Percentiles rank a stretch among this genome's conserved stretches.
phyloP scores from a whole-genome alignment of 352 stramenopile genomes.

The Albugo laibachii region DNA sequence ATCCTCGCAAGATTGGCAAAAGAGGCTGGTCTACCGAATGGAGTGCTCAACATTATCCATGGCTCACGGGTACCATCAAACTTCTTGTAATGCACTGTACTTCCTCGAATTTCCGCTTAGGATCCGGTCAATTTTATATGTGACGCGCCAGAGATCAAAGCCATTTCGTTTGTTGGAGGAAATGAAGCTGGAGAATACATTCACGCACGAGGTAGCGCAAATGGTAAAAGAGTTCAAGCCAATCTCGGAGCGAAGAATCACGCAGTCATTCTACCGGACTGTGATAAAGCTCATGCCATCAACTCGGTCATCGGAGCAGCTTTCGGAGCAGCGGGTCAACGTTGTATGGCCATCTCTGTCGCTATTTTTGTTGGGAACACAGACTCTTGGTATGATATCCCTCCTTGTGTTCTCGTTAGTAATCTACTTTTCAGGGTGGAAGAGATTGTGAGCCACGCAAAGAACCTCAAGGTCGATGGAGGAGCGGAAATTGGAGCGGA shows the following conservation, averaged over 20 bases:
- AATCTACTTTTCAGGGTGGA: slow-evolving; percentile 18
- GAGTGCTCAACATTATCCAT: slow-evolving; percentile 75
- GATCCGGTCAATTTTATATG: slow-evolving; percentile 92
- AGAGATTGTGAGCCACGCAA: slow-evolving; percentile 81
- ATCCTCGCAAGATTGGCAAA: slow-evolving; percentile 84
- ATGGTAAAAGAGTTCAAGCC: slow-evolving; percentile 89
- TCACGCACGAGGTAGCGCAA: slow-evolving; percentile 62
- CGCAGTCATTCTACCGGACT: slow-evolving; percentile 90
- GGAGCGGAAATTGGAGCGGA: slow-evolving; percentile 52
- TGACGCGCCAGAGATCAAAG: slow-evolving; percentile 84
- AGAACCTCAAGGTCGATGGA: slow-evolving; percentile 82
- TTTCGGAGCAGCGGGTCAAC: slow-evolving; percentile 92
- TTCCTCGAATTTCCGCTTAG: too few relatives aligned
- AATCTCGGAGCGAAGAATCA: slow-evolving; percentile 98
- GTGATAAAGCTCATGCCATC: slow-evolving; percentile 79
- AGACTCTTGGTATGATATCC: slow-evolving; percentile 49
- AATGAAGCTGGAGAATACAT: slow-evolving; percentile 90
- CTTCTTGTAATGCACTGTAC: too few relatives aligned
- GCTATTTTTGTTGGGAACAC: slow-evolving; percentile 90
- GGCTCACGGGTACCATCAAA: background rate
- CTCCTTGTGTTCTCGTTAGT: background rate
- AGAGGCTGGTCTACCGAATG: slow-evolving; percentile 86
- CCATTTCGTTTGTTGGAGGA: slow-evolving; percentile 93
- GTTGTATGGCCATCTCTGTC: slow-evolving; percentile 94
- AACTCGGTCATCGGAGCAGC: slow-evolving; percentile 78